These are phyloP conservation scores for Salix viminalis DNA, from an alignment of 345 rosid species.

Conservation along the genomic window DNA sequence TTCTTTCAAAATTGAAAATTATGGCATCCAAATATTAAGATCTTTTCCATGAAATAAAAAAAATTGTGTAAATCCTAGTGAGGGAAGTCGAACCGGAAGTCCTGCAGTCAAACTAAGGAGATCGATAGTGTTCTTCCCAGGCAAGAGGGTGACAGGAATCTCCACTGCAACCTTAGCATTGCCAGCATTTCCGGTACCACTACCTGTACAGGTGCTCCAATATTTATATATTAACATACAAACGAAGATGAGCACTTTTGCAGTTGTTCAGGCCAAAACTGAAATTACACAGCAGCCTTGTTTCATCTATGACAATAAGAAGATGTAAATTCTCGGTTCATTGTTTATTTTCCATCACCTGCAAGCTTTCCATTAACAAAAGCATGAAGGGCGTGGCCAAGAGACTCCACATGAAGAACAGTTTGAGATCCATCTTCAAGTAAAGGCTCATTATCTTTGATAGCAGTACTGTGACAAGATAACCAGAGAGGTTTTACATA, in stretches of 20 bases:
- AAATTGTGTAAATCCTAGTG: background rate
- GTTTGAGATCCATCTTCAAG: slow-evolving; percentile 66
- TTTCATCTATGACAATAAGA: background rate
- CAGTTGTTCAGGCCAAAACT: slow-evolving; percentile 3
- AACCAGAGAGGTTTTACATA: background rate
- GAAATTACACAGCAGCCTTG: background rate
- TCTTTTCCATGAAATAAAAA: no score
- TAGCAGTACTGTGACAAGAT: slow-evolving; percentile 36
- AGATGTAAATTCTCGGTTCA: background rate
- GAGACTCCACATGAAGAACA: slow-evolving; percentile 71
- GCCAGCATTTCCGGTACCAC: slow-evolving; percentile 45
- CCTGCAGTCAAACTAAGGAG: slow-evolving; percentile 94
- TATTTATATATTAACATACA: background rate
- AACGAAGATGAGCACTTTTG: slow-evolving; percentile 4
- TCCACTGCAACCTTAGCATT: slow-evolving; percentile 56
- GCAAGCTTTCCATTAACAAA: slow-evolving; percentile 74
- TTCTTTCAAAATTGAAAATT: background rate
- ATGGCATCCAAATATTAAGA: background rate
- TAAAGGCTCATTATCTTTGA: slow-evolving; percentile 50
- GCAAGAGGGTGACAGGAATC: slow-evolving; percentile 51
- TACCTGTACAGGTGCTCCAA: slow-evolving; percentile 48
- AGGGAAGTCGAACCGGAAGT: slow-evolving; percentile 57
- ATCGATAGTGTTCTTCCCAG: slow-evolving; percentile 76
- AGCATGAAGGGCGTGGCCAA: slow-evolving; percentile 79
- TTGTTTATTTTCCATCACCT: slow-evolving; percentile 36